These are phyloP conservation scores for Tuber microsphaerosporum DNA, from an alignment of 495 filamentous ascomycete genomes.

Conservation along the genomic window DNA sequence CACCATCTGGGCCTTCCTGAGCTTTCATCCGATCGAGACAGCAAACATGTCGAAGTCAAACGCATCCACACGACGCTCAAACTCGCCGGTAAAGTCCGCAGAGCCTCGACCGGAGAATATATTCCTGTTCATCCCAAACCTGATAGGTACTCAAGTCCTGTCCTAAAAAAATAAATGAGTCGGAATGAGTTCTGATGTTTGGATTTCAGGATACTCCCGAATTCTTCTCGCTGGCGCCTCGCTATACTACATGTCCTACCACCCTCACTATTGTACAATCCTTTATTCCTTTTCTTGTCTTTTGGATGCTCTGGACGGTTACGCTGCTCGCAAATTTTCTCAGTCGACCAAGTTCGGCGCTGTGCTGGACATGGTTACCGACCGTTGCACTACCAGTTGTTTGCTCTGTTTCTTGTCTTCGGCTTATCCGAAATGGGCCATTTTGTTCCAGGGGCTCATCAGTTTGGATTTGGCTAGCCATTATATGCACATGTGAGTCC, in stretches of 20 bases:
- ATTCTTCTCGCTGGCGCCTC: constrained; percentile 84
- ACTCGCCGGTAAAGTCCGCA: constrained; percentile 27
- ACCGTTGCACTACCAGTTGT: constrained; percentile 90
- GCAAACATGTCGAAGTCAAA: constrained; percentile 30
- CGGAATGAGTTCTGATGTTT: background rate
- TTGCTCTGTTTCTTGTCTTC: constrained; percentile 86
- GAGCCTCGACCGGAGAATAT: constrained; percentile 62
- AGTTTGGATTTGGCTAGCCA: constrained; percentile 87
- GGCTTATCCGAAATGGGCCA: constrained; percentile 84
- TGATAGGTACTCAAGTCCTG: constrained; percentile 63
- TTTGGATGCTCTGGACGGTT: constrained; percentile 87
- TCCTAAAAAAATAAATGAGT: background rate
- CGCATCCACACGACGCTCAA: constrained; percentile 14
- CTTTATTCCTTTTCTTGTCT: constrained; percentile 90
- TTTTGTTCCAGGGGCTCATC: constrained; percentile 89
- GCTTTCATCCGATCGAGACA: background rate
- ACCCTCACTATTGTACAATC: constrained; percentile 84
- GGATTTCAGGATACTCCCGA: constrained; percentile 66
- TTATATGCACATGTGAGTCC: constrained; percentile 96
- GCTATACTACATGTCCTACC: constrained; percentile 96
- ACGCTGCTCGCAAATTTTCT: constrained; percentile 76
- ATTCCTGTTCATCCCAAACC: constrained; percentile 88
- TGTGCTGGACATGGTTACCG: constrained; percentile 94
- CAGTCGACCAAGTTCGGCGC: constrained; percentile 93
- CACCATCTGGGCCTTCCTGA: background rate